Percentiles rank a stretch among this genome's conserved stretches.
Evolutionary conservation across 805 yeast genomes (phyloP).

Genomic region (Hanseniaspora pseudoguilliermondii): DNA sequence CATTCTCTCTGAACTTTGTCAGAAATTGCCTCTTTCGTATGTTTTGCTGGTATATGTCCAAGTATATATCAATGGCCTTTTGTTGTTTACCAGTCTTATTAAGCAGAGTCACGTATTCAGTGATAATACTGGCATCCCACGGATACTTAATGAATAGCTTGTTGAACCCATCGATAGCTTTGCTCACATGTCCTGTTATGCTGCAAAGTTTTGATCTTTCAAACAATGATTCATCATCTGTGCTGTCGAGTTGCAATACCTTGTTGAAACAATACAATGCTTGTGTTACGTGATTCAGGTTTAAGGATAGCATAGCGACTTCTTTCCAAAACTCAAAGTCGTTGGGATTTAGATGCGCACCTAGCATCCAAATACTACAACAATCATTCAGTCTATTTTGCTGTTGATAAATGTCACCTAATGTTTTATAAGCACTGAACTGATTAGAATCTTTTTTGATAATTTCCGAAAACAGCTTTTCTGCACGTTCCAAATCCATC

Average conservation of each 20-base stretch:
- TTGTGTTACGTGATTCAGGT: slow-evolving; percentile 56
- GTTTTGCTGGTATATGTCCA: slow-evolving; percentile 50
- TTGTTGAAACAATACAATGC: slow-evolving; percentile 68
- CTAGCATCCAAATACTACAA: slow-evolving; percentile 68
- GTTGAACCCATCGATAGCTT: slow-evolving; percentile 65
- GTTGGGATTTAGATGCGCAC: slow-evolving; percentile 63
- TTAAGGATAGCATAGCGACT: slow-evolving; percentile 56
- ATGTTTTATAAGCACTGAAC: slow-evolving; percentile 71
- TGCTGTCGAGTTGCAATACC: slow-evolving; percentile 41
- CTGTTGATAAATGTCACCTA: slow-evolving; percentile 69
- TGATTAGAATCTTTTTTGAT: slow-evolving; percentile 66
- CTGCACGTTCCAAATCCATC: slow-evolving; percentile 47
- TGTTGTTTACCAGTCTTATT: slow-evolving; percentile 43
- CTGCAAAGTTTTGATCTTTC: slow-evolving; percentile 57
- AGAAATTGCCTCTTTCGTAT: slow-evolving; percentile 31
- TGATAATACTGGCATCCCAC: slow-evolving; percentile 42
- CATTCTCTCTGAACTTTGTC: slow-evolving; percentile 22
- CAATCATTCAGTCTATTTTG: slow-evolving; percentile 59
- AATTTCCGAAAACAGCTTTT: slow-evolving; percentile 50
- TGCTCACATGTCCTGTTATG: slow-evolving; percentile 50
- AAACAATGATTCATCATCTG: slow-evolving; percentile 43
- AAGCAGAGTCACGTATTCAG: slow-evolving; percentile 45
- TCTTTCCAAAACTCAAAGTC: slow-evolving; percentile 69
- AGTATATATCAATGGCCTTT: slow-evolving; percentile 65
- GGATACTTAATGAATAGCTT: slow-evolving; percentile 47